These are phyloP conservation scores for Cajanus cajan DNA, from an alignment of 306 rosid genomes.

Conservation along the genomic window DNA sequence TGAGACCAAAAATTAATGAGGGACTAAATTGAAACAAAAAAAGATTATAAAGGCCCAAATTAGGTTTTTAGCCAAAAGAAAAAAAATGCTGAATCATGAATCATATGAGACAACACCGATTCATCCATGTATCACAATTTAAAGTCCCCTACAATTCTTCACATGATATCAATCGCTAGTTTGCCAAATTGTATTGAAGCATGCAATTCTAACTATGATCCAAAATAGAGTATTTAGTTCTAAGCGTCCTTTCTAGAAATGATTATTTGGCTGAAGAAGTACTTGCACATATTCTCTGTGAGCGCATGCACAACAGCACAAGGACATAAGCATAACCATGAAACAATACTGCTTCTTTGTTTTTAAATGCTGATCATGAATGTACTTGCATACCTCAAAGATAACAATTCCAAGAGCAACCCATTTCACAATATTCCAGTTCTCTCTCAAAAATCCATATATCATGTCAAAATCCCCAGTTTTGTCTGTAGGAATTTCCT, in stretches of 20 bases:
- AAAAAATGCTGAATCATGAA: too few relatives aligned
- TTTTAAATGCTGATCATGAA: neutral
- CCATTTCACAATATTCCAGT: slow-evolving; percentile 86
- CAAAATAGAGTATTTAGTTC: neutral
- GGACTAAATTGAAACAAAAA: too few relatives aligned
- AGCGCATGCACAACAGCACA: slow-evolving; percentile 16
- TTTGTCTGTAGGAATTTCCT: slow-evolving; percentile 83
- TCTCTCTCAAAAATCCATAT: slow-evolving; percentile 59
- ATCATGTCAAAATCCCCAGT: slow-evolving; percentile 81
- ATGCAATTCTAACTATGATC: neutral
- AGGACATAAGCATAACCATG: slow-evolving; percentile 3
- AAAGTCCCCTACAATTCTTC: neutral
- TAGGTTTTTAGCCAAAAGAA: too few relatives aligned
- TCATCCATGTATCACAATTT: neutral
- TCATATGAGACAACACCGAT: neutral
- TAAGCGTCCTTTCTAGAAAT: slow-evolving; percentile 6
- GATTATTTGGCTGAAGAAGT: neutral
- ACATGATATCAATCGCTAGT: neutral
- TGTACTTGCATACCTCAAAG: slow-evolving; percentile 66
- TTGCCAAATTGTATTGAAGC: neutral
- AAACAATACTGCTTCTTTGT: slow-evolving; percentile 10
- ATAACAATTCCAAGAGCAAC: slow-evolving; percentile 87
- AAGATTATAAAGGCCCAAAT: too few relatives aligned
- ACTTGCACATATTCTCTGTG: slow-evolving; percentile 13
- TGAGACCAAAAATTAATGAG: too few relatives aligned